Evolutionary conservation across 1,284 basidiomycete genomes (phyloP), one percentile per base, ranked within the genome.

Genomic region (Leccinum ponderosum): DNA sequence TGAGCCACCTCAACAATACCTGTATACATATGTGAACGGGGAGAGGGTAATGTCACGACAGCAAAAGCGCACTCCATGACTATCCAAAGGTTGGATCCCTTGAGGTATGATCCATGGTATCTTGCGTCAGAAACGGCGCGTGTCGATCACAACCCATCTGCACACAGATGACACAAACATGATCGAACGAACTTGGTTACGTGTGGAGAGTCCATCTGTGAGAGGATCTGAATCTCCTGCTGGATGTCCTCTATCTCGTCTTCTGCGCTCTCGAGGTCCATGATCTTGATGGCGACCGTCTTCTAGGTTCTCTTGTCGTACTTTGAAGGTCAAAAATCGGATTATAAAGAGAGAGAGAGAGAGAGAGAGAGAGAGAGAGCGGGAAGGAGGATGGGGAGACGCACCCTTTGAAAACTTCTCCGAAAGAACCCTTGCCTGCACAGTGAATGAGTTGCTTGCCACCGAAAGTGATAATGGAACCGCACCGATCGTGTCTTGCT

Each of bases 191-290:
- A 94, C 92, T 95, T 95, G 64, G 97, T 99, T 62, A 99, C 96
- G 78, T 93, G 91, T 42, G 93, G 89, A 53, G 95, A 97, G 77
- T 98, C 97, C 65, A 99, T 78, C 75, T 98, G 97, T n/a, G 94
- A 95, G 20, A 99, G 86, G 65, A 98, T 98, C 76, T 97, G 93
- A 64, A 99, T 99, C 77, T 99, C 97, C 75, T 97, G 95, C 71
- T 99, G 97, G 62, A 99, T 98, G 77, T 99, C 97, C 76, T 98
- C 96, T 75, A 99, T 98, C 81, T 99, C 97, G 73, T 99, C 97
- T 76, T 98, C 97, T 56, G 97, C 96, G 71, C 93, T 95, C 78
- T 99, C 97, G 39, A 99, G 86, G 80, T 99, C 95, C 75, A 99
- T 98, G 68, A 98, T 96, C 86, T 98, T 98, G 81, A 98, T 97